Percentiles rank a stretch among this genome's conserved stretches.
These are phyloP conservation scores for Mycocalia duriaeana DNA, from an alignment of 1,284 basidiomycete genomes.

Conservation along the genomic window DNA sequence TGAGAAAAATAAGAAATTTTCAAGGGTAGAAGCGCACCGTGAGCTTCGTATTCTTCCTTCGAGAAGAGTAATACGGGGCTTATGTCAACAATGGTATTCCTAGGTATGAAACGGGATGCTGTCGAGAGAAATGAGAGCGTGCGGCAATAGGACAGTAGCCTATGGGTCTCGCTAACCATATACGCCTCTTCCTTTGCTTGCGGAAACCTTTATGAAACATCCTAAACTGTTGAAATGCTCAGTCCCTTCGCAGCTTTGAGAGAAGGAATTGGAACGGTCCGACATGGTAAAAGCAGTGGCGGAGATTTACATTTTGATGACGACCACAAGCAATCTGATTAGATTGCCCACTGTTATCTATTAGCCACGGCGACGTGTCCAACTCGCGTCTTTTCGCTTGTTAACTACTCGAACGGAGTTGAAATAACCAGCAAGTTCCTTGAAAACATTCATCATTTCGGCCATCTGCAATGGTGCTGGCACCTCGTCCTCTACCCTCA, in stretches of 20 bases:
- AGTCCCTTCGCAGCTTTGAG: too few relatives aligned
- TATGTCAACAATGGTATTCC: constrained; percentile 71
- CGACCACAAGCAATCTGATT: too few relatives aligned
- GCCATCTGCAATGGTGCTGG: constrained; percentile 17
- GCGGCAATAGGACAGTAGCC: background rate
- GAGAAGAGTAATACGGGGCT: constrained; percentile 83
- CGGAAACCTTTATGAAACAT: constrained; percentile 29
- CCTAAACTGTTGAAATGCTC: constrained; percentile 28
- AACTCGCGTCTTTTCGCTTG: too few relatives aligned
- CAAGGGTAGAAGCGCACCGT: constrained; percentile 49
- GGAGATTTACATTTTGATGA: too few relatives aligned
- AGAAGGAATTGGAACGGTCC: too few relatives aligned
- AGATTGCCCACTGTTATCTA: too few relatives aligned
- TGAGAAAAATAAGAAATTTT: too few relatives aligned
- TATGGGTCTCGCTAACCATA: constrained; percentile 40
- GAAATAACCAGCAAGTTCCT: background rate
- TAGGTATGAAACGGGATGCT: constrained; percentile 59
- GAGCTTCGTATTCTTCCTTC: constrained; percentile 64
- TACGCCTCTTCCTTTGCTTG: constrained; percentile 58
- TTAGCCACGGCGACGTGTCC: too few relatives aligned
- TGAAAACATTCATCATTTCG: background rate
- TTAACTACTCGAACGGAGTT: too few relatives aligned
- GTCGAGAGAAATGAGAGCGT: constrained; percentile 12
- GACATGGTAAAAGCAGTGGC: too few relatives aligned
- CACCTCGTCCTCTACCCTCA: constrained; percentile 48